Conservation (phyloP, 768 basidiomycete genomes). For the Pleurotus pulmonarius region DNA sequence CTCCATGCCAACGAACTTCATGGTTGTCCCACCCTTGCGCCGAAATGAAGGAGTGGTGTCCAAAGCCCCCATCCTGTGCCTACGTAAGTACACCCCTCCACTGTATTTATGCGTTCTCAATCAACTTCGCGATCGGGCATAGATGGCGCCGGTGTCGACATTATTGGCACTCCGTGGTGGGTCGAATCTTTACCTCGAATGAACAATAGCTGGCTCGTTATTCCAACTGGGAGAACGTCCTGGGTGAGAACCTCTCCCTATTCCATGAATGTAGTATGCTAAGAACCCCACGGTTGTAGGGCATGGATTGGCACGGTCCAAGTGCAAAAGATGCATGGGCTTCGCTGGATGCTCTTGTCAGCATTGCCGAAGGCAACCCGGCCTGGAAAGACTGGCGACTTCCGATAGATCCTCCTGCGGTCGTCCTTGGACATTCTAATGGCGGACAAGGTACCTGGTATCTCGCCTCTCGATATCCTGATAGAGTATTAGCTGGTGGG, state of each 20-base stretch:
- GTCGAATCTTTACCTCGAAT: conserved; percentile 56
- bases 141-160: conserved; percentile 90
- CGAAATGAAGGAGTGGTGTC: conserved; percentile 18
- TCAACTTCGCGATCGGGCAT: conserved; percentile 4
- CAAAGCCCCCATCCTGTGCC: conserved; percentile 53
- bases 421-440: conserved; percentile 91
- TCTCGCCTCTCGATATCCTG: conserved; percentile 71
- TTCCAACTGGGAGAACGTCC: conserved; percentile 80
- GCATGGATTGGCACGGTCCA: conserved; percentile 90
- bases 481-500: conserved; percentile 62
- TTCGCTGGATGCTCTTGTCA: conserved; percentile 51
- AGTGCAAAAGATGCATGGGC: conserved; percentile 70
- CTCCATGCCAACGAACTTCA: conserved; percentile 54
- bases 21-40: conserved; percentile 52
- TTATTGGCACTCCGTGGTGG: conserved; percentile 56
- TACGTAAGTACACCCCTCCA: conserved; percentile 45
- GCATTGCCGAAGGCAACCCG: conserved; percentile 34
- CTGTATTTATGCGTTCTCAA: background rate
- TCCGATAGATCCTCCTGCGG: conserved; percentile 34
- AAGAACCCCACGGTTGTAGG: conserved; percentile 36
- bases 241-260: conserved; percentile 50
- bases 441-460: conserved; percentile 92
- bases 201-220: conserved; percentile 64
- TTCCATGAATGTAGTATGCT: background rate
- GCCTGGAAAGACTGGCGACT: conserved; percentile 41